phyloP scores from a whole-genome alignment of 2,329 filamentous ascomycete genomes.

The Phaeosphaeria sp. region DNA sequence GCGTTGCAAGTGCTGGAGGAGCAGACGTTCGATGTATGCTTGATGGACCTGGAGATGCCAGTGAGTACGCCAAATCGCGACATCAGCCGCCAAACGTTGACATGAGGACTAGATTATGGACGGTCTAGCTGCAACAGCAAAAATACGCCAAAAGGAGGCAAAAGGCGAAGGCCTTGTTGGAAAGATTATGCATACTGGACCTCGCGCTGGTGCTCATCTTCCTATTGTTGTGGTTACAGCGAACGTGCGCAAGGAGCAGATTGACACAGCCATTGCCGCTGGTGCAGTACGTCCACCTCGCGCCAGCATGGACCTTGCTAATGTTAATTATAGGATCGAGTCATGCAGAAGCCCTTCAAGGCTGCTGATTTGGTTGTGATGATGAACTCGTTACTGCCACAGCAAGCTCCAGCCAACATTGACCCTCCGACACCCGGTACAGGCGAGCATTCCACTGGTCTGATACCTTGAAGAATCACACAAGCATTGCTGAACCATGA shows the following conservation, averaged over 20 bases:
- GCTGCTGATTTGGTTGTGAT: slow-evolving; percentile 41
- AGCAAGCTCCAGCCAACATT: slow-evolving; percentile 20
- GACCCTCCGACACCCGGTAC: slow-evolving; percentile 25
- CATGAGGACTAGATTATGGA: slow-evolving; percentile 52
- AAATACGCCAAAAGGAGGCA: slow-evolving; percentile 56
- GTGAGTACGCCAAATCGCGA: slow-evolving; percentile 5
- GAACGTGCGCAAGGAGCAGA: slow-evolving; percentile 46
- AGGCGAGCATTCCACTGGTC: slow-evolving; percentile 10
- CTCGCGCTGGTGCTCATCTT: slow-evolving; percentile 26
- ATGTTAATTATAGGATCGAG: slow-evolving; percentile 30
- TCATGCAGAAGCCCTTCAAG: slow-evolving; percentile 48
- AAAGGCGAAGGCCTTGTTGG: slow-evolving; percentile 32
- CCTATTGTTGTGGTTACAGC: slow-evolving; percentile 49
- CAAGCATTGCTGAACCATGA: neutral
- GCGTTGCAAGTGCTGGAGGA: slow-evolving; percentile 41
- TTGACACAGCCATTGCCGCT: slow-evolving; percentile 40
- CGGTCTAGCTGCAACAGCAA: slow-evolving; percentile 48
- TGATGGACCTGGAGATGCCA: slow-evolving; percentile 64
- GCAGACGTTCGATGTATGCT: slow-evolving; percentile 38
- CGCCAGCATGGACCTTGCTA: neutral
- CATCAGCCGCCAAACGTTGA: neutral
- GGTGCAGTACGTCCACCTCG: slow-evolving; percentile 34
- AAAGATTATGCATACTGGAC: slow-evolving; percentile 23
- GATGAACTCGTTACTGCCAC: slow-evolving; percentile 42
- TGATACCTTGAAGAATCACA: slow-evolving; percentile 22